phyloP scores from a whole-genome alignment of 1,284 basidiomycete species.

The Ceratobasidium sp. region DNA sequence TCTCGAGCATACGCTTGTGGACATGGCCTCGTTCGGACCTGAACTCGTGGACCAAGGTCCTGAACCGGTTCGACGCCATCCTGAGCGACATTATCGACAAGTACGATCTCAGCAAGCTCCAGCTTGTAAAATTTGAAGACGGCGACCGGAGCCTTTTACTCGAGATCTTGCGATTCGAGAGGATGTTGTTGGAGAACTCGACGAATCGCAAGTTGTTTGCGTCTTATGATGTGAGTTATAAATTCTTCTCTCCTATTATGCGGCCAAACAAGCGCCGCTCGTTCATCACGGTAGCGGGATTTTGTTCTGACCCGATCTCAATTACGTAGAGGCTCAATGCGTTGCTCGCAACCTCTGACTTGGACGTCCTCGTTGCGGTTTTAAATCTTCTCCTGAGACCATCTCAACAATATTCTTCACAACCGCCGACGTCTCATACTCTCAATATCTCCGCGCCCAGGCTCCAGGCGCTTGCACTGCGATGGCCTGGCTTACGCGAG shows the following conservation, averaged over 20 bases:
- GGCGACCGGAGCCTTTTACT: slow-evolving; percentile 80
- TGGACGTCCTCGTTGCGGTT: slow-evolving; percentile 86
- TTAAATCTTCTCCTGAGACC: slow-evolving; percentile 90
- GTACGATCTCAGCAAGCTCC: slow-evolving; percentile 85
- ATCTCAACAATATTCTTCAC: slow-evolving; percentile 92
- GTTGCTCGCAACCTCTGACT: slow-evolving; percentile 87
- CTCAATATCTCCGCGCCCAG: slow-evolving; percentile 79
- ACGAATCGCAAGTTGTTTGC: slow-evolving; percentile 97
- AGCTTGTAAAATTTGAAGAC: slow-evolving; percentile 82
- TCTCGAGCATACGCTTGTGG: slow-evolving; percentile 81
- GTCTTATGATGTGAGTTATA: slow-evolving; percentile 88
- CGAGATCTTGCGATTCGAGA: slow-evolving; percentile 88
- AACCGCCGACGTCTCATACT: slow-evolving; percentile 79
- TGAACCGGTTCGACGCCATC: slow-evolving; percentile 94
- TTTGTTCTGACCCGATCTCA: background rate
- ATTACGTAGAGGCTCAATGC: slow-evolving; percentile 82
- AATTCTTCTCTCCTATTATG: slow-evolving; percentile 2
- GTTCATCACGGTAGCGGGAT: background rate
- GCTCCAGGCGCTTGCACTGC: slow-evolving; percentile 73
- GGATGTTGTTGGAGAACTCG: slow-evolving; percentile 94
- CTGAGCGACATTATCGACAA: slow-evolving; percentile 84
- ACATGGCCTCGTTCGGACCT: slow-evolving; percentile 97
- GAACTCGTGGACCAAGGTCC: slow-evolving; percentile 93
- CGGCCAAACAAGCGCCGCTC: slow-evolving; percentile 9
- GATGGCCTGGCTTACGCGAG: slow-evolving; percentile 80